These are phyloP conservation scores for Groenewaldozyma tartarivorans DNA, from an alignment of 805 yeast species.

Conservation along the genomic window DNA sequence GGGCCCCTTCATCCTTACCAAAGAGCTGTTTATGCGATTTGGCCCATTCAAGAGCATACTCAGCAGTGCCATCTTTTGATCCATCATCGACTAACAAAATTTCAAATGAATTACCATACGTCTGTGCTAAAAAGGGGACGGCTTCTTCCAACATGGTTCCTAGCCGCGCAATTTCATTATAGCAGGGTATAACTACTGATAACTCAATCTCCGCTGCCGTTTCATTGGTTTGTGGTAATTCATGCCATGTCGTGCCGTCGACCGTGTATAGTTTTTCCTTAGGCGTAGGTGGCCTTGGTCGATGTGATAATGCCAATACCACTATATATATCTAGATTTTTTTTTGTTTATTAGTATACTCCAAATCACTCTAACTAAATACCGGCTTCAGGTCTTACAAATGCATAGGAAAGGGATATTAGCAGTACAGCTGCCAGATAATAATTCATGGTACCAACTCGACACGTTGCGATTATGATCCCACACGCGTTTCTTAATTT, in stretches of 20 bases:
- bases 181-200: slow-evolving; percentile 88
- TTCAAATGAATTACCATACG: slow-evolving; percentile 46
- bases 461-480: too few species aligned
- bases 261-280: background rate
- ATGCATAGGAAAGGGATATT: too few species aligned
- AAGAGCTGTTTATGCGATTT: slow-evolving; percentile 29
- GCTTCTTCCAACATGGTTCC: slow-evolving; percentile 31
- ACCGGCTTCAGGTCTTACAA: too few species aligned
- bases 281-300: slow-evolving; percentile 1
- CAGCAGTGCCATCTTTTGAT: slow-evolving; percentile 69
- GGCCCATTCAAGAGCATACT: slow-evolving; percentile 57
- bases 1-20: slow-evolving; percentile 31
- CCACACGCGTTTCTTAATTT: too few species aligned
- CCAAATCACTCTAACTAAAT: too few species aligned
- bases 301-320: slow-evolving; percentile 2
- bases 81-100: slow-evolving; percentile 89
- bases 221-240: slow-evolving; percentile 5
- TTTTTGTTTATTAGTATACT: too few species aligned
- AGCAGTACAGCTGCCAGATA: too few species aligned
- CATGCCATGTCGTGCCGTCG: slow-evolving; percentile 2
- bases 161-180: slow-evolving; percentile 71
- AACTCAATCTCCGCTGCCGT: slow-evolving; percentile 34
- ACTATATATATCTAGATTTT: slow-evolving; percentile 1
- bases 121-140: slow-evolving; percentile 39
- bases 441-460: too few species aligned